Evolutionary conservation across 148 eudicot genomes (phyloP).

Genomic region (Talinum fruticosum): DNA sequence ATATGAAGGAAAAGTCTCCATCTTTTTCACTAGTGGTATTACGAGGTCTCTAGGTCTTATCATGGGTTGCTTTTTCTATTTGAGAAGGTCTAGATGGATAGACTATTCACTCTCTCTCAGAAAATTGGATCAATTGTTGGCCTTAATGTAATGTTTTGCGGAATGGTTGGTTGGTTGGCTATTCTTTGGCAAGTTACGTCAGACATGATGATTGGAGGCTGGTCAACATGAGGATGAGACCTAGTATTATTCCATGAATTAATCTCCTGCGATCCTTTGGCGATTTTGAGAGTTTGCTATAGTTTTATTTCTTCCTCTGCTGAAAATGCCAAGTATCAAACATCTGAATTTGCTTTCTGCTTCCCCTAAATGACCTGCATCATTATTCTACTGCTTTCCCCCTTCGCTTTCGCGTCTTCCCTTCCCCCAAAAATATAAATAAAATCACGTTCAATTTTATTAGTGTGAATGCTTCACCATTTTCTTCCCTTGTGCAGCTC

Average conservation of each 20-base stretch:
- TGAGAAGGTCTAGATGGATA: too few species aligned
- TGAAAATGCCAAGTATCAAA: neutral
- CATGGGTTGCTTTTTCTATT: too few species aligned
- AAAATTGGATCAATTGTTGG: too few species aligned
- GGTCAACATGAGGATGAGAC: neutral
- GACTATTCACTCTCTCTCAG: too few species aligned
- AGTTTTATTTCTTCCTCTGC: neutral
- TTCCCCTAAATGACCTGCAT: too few species aligned
- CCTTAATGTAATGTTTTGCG: neutral
- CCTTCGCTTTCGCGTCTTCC: too few species aligned
- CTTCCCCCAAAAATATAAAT: neutral
- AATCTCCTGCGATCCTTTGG: neutral
- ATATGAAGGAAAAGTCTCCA: too few species aligned
- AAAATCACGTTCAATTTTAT: neutral
- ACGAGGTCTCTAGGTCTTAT: too few species aligned
- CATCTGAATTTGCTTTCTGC: neutral
- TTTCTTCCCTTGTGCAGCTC: constrained; percentile 54
- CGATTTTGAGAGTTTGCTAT: neutral
- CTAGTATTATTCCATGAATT: neutral
- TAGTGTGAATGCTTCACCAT: neutral
- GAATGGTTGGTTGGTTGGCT: neutral
- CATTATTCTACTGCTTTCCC: too few species aligned
- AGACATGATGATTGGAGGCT: neutral
- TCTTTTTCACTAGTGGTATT: too few species aligned
- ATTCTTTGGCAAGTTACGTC: neutral